Percentiles rank a stretch among this genome's conserved stretches.
phyloP scores from a whole-genome alignment of 2,329 filamentous ascomycete genomes.

The Cladorrhinum sp. region DNA sequence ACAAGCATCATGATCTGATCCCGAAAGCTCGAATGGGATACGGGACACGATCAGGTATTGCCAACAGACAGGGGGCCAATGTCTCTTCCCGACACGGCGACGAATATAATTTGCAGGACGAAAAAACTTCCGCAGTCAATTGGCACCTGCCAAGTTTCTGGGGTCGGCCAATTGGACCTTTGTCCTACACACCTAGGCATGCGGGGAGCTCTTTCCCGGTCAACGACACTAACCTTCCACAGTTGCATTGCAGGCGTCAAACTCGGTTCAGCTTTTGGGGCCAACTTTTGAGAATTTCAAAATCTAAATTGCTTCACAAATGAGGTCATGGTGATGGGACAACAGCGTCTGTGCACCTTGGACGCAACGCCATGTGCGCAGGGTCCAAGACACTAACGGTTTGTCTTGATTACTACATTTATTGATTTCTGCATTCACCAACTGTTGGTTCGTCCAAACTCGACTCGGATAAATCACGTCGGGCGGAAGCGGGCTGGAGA shows the following conservation, averaged over 20 bases:
- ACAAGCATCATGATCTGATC: background rate
- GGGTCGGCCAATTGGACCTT: too few species aligned
- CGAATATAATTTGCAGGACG: background rate
- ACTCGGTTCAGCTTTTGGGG: background rate
- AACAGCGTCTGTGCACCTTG: background rate
- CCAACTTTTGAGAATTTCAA: background rate
- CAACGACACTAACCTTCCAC: background rate
- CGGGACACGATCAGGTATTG: background rate
- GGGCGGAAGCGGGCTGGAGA: background rate
- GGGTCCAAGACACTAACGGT: background rate
- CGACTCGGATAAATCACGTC: background rate
- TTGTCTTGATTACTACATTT: background rate
- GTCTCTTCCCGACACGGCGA: background rate
- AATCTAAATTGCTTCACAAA: background rate
- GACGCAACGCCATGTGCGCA: too few species aligned
- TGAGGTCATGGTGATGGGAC: background rate
- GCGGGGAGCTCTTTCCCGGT: background rate
- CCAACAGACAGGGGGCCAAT: background rate
- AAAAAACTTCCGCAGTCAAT: background rate
- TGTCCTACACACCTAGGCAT: too few species aligned
- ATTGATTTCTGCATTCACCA: background rate
- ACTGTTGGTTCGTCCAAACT: background rate
- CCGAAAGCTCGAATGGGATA: background rate
- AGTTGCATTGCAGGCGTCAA: background rate
- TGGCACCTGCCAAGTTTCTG: background rate